A percentile compares a stretch with the other conserved stretches of the same genome.
Conservation (phyloP, 1,284 basidiomycete species). For the Meripilus lineatus region DNA sequence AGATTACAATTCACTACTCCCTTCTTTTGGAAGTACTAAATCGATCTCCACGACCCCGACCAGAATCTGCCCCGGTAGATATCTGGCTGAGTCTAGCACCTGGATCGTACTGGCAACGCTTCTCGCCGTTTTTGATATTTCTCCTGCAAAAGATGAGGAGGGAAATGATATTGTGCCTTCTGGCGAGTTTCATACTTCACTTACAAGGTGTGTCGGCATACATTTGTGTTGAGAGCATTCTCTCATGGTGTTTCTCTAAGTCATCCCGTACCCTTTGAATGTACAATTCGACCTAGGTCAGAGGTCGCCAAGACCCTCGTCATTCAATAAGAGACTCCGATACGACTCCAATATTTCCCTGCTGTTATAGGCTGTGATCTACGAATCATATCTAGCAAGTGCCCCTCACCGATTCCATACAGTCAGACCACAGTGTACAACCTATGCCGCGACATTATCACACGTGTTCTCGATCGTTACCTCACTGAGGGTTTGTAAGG, state of each 20-base stretch:
- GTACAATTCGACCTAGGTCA: neutral
- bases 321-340: too few species aligned
- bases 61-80: conserved; percentile 35
- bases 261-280: neutral
- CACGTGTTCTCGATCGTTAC: too few species aligned
- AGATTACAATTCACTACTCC: neutral
- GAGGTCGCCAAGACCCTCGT: conserved; percentile 10
- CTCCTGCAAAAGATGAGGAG: conserved; percentile 30
- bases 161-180: conserved; percentile 32
- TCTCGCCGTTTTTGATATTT: conserved; percentile 34
- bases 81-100: conserved; percentile 35
- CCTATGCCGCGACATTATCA: too few species aligned
- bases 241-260: neutral
- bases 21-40: neutral
- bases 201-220: conserved; percentile 9
- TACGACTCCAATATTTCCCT: too few species aligned
- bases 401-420: too few species aligned
- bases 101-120: conserved; percentile 39
- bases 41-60: too few species aligned
- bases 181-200: conserved; percentile 31
- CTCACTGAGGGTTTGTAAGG: too few species aligned
- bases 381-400: too few species aligned
- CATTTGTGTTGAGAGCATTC: neutral
- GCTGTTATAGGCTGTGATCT: too few species aligned
- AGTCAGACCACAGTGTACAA: too few species aligned